phyloP scores from a whole-genome alignment of 1,284 basidiomycete genomes.

The Leccinum variabile region DNA sequence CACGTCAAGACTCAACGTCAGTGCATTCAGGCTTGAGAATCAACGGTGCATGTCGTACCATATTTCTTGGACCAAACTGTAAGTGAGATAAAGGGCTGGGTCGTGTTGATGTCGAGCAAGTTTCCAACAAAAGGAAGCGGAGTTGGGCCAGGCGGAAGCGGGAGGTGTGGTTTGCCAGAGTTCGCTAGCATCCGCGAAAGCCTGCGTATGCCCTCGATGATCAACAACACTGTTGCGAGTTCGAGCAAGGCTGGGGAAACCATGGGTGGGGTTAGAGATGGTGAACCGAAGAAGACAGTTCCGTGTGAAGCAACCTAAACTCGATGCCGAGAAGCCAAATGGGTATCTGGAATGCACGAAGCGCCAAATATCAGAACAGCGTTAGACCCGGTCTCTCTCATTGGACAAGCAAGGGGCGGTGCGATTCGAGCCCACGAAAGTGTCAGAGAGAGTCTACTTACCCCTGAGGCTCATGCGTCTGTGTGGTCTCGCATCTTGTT shows the following conservation, averaged over 20 bases:
- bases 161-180: background rate
- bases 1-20: background rate
- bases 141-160: background rate
- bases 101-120: background rate
- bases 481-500: too few species aligned
- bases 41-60: background rate
- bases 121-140: background rate
- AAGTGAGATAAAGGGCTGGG: background rate
- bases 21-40: background rate
- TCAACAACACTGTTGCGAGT: background rate
- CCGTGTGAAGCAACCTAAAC: too few species aligned
- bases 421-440: too few species aligned
- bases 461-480: too few species aligned
- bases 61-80: background rate
- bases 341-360: too few species aligned
- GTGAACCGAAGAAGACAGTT: too few species aligned
- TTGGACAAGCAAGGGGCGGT: too few species aligned
- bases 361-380: too few species aligned
- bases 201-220: background rate
- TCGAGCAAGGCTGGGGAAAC: background rate
- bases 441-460: too few species aligned
- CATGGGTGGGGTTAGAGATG: too few species aligned
- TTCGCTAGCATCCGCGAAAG: background rate
- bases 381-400: too few species aligned
- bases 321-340: too few species aligned